Base-by-base conservation (phyloP, 768 basidiomycete species). In the Rhodosporidiobolus odoratus region DNA sequence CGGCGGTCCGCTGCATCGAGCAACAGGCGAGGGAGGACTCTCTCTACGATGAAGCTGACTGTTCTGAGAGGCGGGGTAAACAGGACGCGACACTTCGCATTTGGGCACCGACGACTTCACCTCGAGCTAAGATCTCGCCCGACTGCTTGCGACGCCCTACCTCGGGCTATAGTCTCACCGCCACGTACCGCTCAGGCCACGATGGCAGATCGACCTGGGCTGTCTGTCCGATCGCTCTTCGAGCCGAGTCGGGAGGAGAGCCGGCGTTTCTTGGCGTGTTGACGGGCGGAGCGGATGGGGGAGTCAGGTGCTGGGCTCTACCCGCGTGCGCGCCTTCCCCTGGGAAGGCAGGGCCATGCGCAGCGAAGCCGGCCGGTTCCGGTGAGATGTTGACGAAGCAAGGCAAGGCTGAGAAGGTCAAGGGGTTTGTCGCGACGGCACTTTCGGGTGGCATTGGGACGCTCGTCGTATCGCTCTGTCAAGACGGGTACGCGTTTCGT, bases 281-380 rank as follows among this genome's bases (percentile, higher is more conserved):
- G 9, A 70, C 69, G 2, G 69, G 69, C 52, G 69, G 69, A 0
- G 63, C 69, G 19, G 69, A 70, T 27, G 69, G 69, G 15, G 63
- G 52, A 23, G 53, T 70, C 2, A 40, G 69, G 54, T 23, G 23
- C 37, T 41, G 64, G 63, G 47, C 15, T 4, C 38, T 63, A 32
- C 47, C 68, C 10, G 13, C 27, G 6, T 30, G 13, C 8, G 9
- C 27, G n/a, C 8, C 52, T 53, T 9, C 52, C 27, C 13, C n/a
- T 9, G 27, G 19, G 6, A 30, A 12, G 47, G 21, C 6, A 23
- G 19, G 32, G 56, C 2, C 2, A 38, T n/a, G 23, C 13, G 4
- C 32, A 34, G 37, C n/a, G 19, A 34, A 9, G 2, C 16, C 9
- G 2, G 40, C 30, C 19, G 12, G 16, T 35, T 25, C 6, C 17